Base-by-base conservation (phyloP, 208 protist species). In the Trypanosoma boissoni region DNA sequence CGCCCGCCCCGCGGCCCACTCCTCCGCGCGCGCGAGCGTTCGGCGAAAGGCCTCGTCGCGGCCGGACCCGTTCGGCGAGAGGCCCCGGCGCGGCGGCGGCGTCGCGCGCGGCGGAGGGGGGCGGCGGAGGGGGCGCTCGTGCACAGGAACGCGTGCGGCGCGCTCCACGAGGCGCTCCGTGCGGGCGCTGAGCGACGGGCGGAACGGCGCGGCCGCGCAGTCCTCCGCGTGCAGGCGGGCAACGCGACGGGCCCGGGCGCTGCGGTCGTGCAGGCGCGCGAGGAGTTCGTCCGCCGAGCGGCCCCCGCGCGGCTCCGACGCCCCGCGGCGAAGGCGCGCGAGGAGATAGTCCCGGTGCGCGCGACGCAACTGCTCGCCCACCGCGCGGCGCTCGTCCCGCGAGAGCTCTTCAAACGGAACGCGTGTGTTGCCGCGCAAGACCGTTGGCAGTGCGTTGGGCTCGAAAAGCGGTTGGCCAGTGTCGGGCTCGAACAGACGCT, bases 361-460 rank as follows among this genome's bases (percentile, higher is more conserved):
- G 21, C 42, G 31, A 34, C 55, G 55, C 26, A 91, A 64, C 52
- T 65, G 48, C 41, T 66, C 52, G 3, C 55, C 51, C 12, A 83
- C 54, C 18, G 58, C 43, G 8, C 41, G 43, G 56, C 74, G 73
- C 53, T 91, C 72, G 21, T 79, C 64, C 36, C 50, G 49, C 9
- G 53, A 29, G 14, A 86, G 64, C 23, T 79, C 48, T 3, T 74
- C 64, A 42, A 80, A 91, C 9, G 64, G 46, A 21, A 91, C 64
- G 23, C 71, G 74, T 26, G 49, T 58, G 28, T 75, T 78, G 49
- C 79, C 69, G 51, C 74, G 71, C 61, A 69, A 39, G 14, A 73
- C 61, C 2, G 77, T 78, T n/a, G 83, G 83, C 49, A 84, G 50
- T 6, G 77, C 72, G 52, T 91, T 87, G 9, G 83, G 83, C 6